Conservation (phyloP, 1,284 basidiomycete genomes). For the Austropuccinia psidii region DNA sequence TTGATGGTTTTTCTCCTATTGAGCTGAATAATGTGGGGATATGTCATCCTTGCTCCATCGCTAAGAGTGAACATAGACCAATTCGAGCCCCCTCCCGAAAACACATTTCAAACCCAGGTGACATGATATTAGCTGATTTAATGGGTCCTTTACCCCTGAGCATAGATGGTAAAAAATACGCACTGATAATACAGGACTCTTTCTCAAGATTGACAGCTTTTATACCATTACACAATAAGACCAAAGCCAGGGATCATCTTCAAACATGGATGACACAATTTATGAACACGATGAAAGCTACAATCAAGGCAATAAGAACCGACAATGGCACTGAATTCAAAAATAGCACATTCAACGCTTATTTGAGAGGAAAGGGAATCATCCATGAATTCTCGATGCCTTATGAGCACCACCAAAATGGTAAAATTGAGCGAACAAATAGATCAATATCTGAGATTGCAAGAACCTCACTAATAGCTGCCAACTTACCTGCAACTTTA, state of each 20-base stretch:
- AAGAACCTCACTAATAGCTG: neutral
- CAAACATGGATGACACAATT: neutral
- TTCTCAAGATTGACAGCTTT: neutral
- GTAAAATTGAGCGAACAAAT: neutral
- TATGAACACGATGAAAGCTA: neutral
- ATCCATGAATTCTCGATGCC: neutral
- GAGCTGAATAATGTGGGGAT: neutral
- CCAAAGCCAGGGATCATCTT: neutral
- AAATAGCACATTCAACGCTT: neutral
- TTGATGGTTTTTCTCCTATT: neutral
- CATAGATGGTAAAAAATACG: neutral
- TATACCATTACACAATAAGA: neutral
- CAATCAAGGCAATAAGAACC: neutral
- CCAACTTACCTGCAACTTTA: neutral
- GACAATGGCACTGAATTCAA: neutral
- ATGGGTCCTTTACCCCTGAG: neutral
- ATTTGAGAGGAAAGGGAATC: neutral
- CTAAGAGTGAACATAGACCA: neutral
- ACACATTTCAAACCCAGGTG: neutral
- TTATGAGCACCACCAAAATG: slow-evolving; percentile 15
- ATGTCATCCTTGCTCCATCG: neutral
- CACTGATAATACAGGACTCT: neutral
- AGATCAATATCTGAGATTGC: neutral
- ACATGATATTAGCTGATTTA: neutral
- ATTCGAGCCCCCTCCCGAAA: neutral